Conservation (phyloP, 1,284 basidiomycete species). For the Baeospora myosura region DNA sequence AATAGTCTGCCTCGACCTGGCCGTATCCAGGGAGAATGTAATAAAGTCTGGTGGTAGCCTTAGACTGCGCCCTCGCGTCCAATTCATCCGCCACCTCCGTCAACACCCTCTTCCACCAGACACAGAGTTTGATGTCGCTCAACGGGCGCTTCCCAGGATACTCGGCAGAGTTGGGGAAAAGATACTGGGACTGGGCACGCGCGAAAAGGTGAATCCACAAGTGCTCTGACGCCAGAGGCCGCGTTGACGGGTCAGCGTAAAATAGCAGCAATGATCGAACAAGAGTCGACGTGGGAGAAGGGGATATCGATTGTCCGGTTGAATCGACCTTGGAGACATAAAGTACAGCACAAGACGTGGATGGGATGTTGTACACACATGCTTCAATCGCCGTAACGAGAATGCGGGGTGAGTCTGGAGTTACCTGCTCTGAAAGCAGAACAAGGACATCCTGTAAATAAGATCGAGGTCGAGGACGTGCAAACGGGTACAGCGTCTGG, state of each 20-base stretch:
- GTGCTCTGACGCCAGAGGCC: constrained; percentile 46
- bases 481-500: constrained; percentile 69
- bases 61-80: constrained; percentile 18
- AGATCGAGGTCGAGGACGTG: constrained; percentile 52
- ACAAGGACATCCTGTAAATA: constrained; percentile 73
- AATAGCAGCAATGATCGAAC: constrained; percentile 62
- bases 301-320: constrained; percentile 64
- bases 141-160: constrained; percentile 70
- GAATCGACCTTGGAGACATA: constrained; percentile 95
- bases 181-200: constrained; percentile 83
- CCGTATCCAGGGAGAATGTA: constrained; percentile 73
- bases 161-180: constrained; percentile 88
- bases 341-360: constrained; percentile 66
- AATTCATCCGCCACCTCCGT: constrained; percentile 44
- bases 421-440: constrained; percentile 55
- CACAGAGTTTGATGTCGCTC: constrained; percentile 75
- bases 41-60: constrained; percentile 35
- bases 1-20: constrained; percentile 61
- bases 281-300: constrained; percentile 63
- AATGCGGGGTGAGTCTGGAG: constrained; percentile 40
- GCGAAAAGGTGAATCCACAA: constrained; percentile 89
- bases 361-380: constrained; percentile 69
- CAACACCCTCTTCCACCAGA: constrained; percentile 86
- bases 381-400: constrained; percentile 81
- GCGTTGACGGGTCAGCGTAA: constrained; percentile 61